Evolutionary conservation across 2,329 filamentous ascomycete genomes (phyloP), one percentile per base, ranked within the genome.

Genomic region (Colletotrichum sp.): DNA sequence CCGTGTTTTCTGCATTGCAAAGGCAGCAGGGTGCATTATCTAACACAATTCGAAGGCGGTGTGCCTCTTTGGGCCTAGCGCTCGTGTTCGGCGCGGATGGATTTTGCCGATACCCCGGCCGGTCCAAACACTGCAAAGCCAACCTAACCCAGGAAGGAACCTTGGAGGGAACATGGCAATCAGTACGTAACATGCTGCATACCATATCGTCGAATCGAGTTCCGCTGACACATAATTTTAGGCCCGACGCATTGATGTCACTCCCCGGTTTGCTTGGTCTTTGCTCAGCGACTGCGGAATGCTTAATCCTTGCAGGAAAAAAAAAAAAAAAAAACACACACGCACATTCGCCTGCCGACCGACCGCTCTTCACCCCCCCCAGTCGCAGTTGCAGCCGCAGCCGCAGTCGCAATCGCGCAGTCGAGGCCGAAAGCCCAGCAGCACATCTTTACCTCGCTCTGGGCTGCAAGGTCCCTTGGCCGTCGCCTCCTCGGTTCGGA

Each of bases 211-310:
- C 74, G 70, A 76, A 76, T 69, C 70, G 70, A 76, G 64, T 76
- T 76, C 44, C 34, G 74, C 74, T 76, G 70, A 76, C 74, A 74
- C 64, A 76, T 49, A 52, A 73, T 55, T 36, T 69, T 69, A 32
- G 70, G 28, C 57, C 70, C 32, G 60, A n/a, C 70, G 74, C 74
- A 69, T 73, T 76, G 74, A 76, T 76, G 74, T 69, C 69, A 72
- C 28, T 65, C 57, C 10, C 39, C n/a, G 64, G 26, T 39, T 52
- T 52, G 44, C 44, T 52, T 52, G 44, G 44, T 52, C 44, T 52
- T 52, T 52, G 44, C 36, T 49, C 21, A 66, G 63, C 63, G 63
- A 66, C 36, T 36, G 34, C 63, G 63, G 63, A 66, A 52, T 66
- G 63, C 21, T 52, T 30, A 52, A 66, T 66, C 63, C 63, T 66